These are phyloP conservation scores for Stropharia rugosoannulata DNA, from an alignment of 768 basidiomycete genomes.

Conservation along the genomic window DNA sequence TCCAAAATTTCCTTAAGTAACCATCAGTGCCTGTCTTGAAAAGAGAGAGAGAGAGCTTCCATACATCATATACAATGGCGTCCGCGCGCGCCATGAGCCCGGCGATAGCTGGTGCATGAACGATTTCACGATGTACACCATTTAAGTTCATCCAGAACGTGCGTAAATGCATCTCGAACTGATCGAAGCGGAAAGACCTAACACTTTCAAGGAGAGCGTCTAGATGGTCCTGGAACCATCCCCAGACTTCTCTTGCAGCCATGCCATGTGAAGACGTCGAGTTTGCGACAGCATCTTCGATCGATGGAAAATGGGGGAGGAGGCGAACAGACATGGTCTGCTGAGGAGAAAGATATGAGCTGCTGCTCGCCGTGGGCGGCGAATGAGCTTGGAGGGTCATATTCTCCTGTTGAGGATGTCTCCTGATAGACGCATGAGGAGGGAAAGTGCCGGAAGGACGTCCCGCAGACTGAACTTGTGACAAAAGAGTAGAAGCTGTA, in stretches of 20 bases:
- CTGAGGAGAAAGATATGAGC: conserved; percentile 49
- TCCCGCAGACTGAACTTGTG: conserved; percentile 71
- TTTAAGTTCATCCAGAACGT: conserved; percentile 80
- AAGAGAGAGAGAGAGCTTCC: conserved; percentile 28
- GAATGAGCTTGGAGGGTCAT: conserved; percentile 57
- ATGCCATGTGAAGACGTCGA: conserved; percentile 77
- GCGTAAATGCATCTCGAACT: conserved; percentile 85
- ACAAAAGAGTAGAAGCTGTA: conserved; percentile 72
- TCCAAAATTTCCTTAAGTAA: conserved; percentile 77
- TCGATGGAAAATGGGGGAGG: conserved; percentile 78
- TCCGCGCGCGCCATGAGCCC: conserved; percentile 89
- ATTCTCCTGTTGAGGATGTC: conserved; percentile 64
- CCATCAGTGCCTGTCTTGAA: conserved; percentile 16
- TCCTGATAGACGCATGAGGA: conserved; percentile 73
- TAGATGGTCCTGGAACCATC: conserved; percentile 89
- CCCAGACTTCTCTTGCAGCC: conserved; percentile 86
- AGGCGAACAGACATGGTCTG: conserved; percentile 68
- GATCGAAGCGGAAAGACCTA: conserved; percentile 78
- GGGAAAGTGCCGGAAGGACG: conserved; percentile 62
- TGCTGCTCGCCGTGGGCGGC: conserved; percentile 47
- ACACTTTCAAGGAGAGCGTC: conserved; percentile 80
- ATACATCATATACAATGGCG: conserved; percentile 87
- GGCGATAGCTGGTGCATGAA: conserved; percentile 86
- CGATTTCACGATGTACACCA: conserved; percentile 81
- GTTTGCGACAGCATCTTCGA: conserved; percentile 78